Evolutionary conservation across 176 grass and related monocot genomes (phyloP).

Genomic region (Coix lacrymajobi): DNA sequence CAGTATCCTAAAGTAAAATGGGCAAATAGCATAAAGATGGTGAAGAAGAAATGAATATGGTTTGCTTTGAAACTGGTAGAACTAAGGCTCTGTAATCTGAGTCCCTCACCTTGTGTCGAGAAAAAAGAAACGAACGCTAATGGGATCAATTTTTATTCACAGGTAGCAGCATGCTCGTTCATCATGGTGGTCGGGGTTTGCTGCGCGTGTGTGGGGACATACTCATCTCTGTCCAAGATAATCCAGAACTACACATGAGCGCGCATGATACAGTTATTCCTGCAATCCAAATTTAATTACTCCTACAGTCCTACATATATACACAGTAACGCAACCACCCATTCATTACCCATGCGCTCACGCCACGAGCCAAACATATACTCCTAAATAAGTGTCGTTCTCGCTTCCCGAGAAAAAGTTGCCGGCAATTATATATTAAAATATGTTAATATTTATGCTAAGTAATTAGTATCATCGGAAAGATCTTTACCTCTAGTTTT

Average conservation of each 20-base stretch:
- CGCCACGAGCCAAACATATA: background rate
- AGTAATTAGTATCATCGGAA: no score
- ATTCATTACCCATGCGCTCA: background rate
- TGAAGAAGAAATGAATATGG: background rate
- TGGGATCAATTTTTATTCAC: background rate
- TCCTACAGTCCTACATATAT: background rate
- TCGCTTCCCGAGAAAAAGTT: no score
- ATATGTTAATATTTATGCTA: no score
- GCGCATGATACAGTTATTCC: background rate
- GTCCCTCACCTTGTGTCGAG: background rate
- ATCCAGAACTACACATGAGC: constrained; percentile 47
- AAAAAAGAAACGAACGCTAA: background rate
- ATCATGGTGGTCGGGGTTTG: constrained; percentile 46
- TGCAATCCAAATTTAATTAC: background rate
- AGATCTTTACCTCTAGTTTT: no score
- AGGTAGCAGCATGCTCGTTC: constrained; percentile 38
- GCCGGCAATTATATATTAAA: no score
- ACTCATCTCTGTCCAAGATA: constrained; percentile 47
- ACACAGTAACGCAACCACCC: background rate
- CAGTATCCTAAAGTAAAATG: background rate
- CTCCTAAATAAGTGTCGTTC: no score
- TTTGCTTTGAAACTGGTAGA: background rate
- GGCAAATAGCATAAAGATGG: background rate
- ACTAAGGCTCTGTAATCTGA: background rate
- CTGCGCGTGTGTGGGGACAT: constrained; percentile 51